Percentiles rank a stretch among this genome's conserved stretches.
These are phyloP conservation scores for Phytophthora syringae DNA, from an alignment of 352 stramenopile genomes.

Conservation along the genomic window DNA sequence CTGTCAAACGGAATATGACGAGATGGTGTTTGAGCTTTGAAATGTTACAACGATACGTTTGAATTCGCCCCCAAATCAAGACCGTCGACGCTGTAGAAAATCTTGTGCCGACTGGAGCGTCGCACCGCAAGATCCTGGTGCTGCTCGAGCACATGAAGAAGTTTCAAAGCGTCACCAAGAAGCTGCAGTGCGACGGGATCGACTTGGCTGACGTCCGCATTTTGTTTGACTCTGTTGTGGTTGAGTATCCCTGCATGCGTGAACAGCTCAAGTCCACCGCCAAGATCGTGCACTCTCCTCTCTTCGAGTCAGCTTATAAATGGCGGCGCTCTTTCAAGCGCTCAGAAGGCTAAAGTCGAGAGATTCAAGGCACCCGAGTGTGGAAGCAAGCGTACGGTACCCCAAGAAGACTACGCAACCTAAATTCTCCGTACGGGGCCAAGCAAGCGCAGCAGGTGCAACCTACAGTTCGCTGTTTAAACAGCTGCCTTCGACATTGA, in stretches of 20 bases:
- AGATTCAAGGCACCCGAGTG: neutral
- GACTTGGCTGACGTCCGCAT: constrained; percentile 11
- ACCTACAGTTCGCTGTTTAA: constrained; percentile 2
- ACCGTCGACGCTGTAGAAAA: neutral
- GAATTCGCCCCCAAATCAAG: neutral
- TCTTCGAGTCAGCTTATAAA: constrained; percentile 12
- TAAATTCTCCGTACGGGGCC: neutral
- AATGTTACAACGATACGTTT: constrained; percentile 2
- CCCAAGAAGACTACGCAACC: constrained; percentile 5
- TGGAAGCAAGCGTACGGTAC: neutral
- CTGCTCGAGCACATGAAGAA: constrained; percentile 26
- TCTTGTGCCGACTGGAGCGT: neutral
- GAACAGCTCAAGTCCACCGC: constrained; percentile 5
- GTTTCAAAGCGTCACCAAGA: constrained; percentile 9
- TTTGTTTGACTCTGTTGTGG: constrained; percentile 5
- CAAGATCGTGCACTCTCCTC: constrained; percentile 5
- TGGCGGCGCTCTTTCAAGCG: neutral
- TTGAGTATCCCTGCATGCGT: constrained; percentile 6
- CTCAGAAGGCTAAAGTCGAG: neutral
- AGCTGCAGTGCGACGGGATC: constrained; percentile 3
- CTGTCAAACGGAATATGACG: neutral
- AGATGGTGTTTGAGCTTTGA: neutral
- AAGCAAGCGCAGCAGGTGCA: neutral
- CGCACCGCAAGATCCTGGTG: constrained; percentile 23
- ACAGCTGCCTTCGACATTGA: constrained; percentile 3